Percentiles rank a stretch among this genome's conserved stretches.
Conservation (phyloP, 1,284 basidiomycete species). For the Heliocybe sulcata region DNA sequence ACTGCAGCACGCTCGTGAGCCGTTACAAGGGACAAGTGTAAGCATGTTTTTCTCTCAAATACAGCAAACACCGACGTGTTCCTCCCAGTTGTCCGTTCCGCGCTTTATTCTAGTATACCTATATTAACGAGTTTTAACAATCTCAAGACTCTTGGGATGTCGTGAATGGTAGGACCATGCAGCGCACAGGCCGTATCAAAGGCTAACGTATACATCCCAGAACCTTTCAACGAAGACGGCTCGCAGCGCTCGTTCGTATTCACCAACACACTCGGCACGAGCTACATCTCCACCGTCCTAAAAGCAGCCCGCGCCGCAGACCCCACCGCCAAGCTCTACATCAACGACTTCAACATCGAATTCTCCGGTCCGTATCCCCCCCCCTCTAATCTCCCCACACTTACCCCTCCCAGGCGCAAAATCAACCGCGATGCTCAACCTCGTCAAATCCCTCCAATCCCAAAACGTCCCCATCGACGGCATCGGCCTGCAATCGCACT, state of each 20-base stretch:
- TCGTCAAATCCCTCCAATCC: slow-evolving; percentile 33
- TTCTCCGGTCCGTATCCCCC: slow-evolving; percentile 1
- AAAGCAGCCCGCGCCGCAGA: slow-evolving; percentile 38
- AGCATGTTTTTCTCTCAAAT: slow-evolving; percentile 14
- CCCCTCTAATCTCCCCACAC: background rate
- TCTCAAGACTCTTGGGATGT: slow-evolving; percentile 26
- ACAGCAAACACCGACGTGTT: too few relatives aligned
- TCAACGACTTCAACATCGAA: slow-evolving; percentile 57
- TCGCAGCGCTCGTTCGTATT: slow-evolving; percentile 39
- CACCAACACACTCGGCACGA: slow-evolving; percentile 34
- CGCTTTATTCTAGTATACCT: slow-evolving; percentile 10
- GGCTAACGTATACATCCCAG: slow-evolving; percentile 10
- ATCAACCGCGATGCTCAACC: slow-evolving; percentile 35
- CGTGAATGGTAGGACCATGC: slow-evolving; percentile 23
- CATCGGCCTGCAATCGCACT: slow-evolving; percentile 41
- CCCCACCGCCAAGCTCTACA: slow-evolving; percentile 29
- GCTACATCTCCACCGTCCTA: slow-evolving; percentile 37
- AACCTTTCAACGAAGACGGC: slow-evolving; percentile 55
- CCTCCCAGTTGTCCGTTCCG: too few relatives aligned
- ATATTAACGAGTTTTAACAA: too few relatives aligned
- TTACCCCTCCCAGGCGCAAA: slow-evolving; percentile 25
- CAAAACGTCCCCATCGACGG: slow-evolving; percentile 41
- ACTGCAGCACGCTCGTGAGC: slow-evolving; percentile 37
- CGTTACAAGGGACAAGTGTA: slow-evolving; percentile 45
- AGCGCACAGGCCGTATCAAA: background rate